Conservation (phyloP, 2,329 filamentous ascomycete species). For the Sporothrix brasiliensis region DNA sequence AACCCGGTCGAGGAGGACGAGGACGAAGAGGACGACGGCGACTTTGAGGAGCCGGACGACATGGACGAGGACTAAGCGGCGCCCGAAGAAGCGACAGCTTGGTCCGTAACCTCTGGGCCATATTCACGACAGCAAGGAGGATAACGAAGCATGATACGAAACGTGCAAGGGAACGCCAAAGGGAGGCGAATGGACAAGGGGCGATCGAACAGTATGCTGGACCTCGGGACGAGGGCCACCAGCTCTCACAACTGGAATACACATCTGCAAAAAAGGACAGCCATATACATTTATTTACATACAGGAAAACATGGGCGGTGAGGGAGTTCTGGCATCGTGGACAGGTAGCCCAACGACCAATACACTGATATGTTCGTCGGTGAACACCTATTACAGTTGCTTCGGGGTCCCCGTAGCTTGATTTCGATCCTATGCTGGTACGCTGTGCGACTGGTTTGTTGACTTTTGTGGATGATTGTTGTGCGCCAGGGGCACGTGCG, state of each 20-base stretch:
- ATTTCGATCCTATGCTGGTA: neutral
- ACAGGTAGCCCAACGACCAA: conserved; percentile 8
- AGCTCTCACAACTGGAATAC: conserved; percentile 2
- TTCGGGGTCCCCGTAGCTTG: neutral
- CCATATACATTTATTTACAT: conserved; percentile 14
- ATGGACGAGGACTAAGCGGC: conserved; percentile 63
- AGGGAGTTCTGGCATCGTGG: conserved; percentile 11
- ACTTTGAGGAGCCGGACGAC: conserved; percentile 67
- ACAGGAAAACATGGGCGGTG: conserved; percentile 4
- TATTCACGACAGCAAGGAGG: neutral
- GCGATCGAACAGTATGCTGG: neutral
- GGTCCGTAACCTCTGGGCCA: neutral
- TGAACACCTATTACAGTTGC: neutral
- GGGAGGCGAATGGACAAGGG: neutral
- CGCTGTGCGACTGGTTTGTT: conserved; percentile 1
- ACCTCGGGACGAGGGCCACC: neutral
- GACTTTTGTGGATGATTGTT: neutral
- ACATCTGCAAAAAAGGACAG: neutral
- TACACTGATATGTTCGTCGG: neutral
- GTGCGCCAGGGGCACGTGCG: conserved; percentile 5
- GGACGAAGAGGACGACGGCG: conserved; percentile 75
- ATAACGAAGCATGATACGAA: conserved; percentile 51
- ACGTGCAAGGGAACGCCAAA: neutral
- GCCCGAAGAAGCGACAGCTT: neutral
- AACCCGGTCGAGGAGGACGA: conserved; percentile 75